A percentile compares a stretch with the other conserved stretches of the same genome.
Evolutionary conservation across 805 yeast genomes (phyloP).

Genomic region (Huiozyma naganishii): DNA sequence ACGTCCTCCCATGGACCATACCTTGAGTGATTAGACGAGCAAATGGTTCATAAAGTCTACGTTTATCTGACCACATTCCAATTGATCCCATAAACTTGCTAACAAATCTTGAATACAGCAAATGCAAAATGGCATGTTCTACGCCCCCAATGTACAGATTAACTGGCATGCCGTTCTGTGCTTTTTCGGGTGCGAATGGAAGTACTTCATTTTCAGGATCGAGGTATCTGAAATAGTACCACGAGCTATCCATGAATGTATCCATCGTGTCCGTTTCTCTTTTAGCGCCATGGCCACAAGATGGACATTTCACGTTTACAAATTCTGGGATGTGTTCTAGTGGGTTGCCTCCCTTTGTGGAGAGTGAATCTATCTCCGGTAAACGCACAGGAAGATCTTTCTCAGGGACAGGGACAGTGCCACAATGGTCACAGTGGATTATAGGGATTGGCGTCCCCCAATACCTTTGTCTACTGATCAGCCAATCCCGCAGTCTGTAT

Average conservation of each 20-base stretch:
- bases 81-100: constrained; percentile 62
- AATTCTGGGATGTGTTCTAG: constrained; percentile 56
- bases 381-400: constrained; percentile 71
- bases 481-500: constrained; percentile 80
- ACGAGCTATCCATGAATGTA: constrained; percentile 94
- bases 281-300: constrained; percentile 59
- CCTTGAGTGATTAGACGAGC: constrained; percentile 80
- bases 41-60: constrained; percentile 68
- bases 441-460: constrained; percentile 99
- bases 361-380: constrained; percentile 45
- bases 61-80: constrained; percentile 56
- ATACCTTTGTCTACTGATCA: constrained; percentile 85
- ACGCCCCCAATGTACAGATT: constrained; percentile 91
- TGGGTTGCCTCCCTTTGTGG: constrained; percentile 53
- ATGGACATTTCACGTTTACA: constrained; percentile 68
- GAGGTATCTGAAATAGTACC: constrained; percentile 83
- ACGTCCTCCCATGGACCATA: constrained; percentile 94
- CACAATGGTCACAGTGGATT: constrained; percentile 77
- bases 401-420: constrained; percentile 88
- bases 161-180: constrained; percentile 58
- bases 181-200: constrained; percentile 46
- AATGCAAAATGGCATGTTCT: constrained; percentile 91
- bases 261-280: constrained; percentile 98
- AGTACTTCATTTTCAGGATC: constrained; percentile 52
- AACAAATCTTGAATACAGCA: constrained; percentile 77